A percentile compares a stretch with the other conserved stretches of the same genome.
phyloP scores from a whole-genome alignment of 768 basidiomycete genomes.

The Tephrocybe sp. region DNA sequence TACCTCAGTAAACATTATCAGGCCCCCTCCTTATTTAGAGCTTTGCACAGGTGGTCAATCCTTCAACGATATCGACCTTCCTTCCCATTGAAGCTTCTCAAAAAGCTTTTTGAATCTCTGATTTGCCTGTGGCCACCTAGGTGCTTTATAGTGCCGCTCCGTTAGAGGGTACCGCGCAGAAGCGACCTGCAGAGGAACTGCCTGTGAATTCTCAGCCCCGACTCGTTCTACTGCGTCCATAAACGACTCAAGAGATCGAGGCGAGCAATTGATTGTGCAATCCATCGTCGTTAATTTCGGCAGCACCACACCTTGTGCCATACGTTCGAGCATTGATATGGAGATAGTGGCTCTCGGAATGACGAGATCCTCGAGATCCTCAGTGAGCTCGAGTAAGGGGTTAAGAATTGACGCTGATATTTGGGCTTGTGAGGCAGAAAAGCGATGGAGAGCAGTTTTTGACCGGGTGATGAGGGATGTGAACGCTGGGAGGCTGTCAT shows the following conservation, averaged over 20 bases:
- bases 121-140: not conserved
- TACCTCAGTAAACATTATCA: too few relatives aligned
- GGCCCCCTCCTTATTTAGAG: too few relatives aligned
- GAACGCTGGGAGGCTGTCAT: not conserved
- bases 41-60: too few relatives aligned
- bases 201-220: not conserved
- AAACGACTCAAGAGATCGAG: slow-evolving; percentile 2
- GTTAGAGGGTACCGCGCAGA: not conserved
- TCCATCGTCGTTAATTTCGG: not conserved
- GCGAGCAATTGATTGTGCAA: not conserved
- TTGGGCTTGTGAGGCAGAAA: not conserved
- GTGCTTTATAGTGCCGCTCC: not conserved
- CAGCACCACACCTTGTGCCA: slow-evolving; percentile 1
- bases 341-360: not conserved
- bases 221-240: slow-evolving; percentile 6
- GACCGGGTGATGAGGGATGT: slow-evolving; percentile 6
- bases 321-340: not conserved
- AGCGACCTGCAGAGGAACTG: not conserved
- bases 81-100: slow-evolving; percentile 3
- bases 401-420: not conserved
- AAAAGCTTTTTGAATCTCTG: not conserved
- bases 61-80: not conserved
- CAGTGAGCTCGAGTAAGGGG: not conserved
- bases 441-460: not conserved
- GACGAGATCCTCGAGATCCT: not conserved